phyloP scores from a whole-genome alignment of 345 rosid genomes.

The Camelina sativa region DNA sequence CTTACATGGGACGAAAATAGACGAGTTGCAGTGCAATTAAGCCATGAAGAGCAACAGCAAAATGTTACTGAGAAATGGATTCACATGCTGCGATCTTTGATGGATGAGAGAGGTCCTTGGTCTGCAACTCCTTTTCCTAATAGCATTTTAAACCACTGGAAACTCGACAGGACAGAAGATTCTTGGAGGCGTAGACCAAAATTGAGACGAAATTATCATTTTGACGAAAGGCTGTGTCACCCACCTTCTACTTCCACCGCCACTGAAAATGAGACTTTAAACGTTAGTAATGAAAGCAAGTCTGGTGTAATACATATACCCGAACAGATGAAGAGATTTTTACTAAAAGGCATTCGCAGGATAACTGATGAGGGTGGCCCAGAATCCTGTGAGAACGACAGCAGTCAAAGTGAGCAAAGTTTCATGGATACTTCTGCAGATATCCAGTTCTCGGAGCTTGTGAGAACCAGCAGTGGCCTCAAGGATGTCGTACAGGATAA shows the following conservation, averaged over 20 bases:
- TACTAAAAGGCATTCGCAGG: constrained; percentile 78
- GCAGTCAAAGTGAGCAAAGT: constrained; percentile 55
- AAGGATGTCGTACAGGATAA: constrained; percentile 62
- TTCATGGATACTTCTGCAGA: constrained; percentile 58
- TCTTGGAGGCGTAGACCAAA: constrained; percentile 93
- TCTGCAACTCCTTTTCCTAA: constrained; percentile 95
- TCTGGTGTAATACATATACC: constrained; percentile 85
- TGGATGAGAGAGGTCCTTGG: constrained; percentile 99
- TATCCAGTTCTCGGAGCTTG: constrained; percentile 49
- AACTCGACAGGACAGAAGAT: constrained; percentile 98
- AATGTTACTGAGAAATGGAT: constrained; percentile 93
- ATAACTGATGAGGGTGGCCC: constrained; percentile 84
- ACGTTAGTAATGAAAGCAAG: constrained; percentile 57
- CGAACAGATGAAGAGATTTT: constrained; percentile 93
- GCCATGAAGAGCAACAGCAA: constrained; percentile 88
- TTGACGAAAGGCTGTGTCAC: constrained; percentile 80
- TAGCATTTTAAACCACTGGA: constrained; percentile 73
- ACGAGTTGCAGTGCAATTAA: constrained; percentile 67
- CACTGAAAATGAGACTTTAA: constrained; percentile 53
- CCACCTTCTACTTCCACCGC: constrained; percentile 57
- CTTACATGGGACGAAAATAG: constrained; percentile 84
- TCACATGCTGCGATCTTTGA: constrained; percentile 88
- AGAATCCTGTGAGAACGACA: constrained; percentile 66
- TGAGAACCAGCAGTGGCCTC: constrained; percentile 63
- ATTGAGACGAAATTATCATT: constrained; percentile 88